Conservation (phyloP, 805 yeast genomes). For the Hanseniaspora clermontiae region DNA sequence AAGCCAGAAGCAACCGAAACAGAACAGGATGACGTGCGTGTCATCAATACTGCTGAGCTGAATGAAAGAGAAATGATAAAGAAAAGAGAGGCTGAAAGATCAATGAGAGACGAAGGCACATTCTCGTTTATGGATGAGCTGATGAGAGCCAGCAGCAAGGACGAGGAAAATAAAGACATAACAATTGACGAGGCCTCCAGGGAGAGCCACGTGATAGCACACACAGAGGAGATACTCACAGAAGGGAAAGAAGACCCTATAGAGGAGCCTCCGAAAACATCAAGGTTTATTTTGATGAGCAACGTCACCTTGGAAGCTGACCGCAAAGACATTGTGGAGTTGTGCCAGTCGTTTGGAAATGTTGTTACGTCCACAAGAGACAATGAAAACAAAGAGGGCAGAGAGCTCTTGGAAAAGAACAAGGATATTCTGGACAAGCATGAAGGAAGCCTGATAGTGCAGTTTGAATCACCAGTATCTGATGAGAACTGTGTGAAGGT, state of each 20-base stretch:
- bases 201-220: not conserved
- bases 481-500: conserved; percentile 12
- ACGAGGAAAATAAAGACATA: conserved; percentile 12
- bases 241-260: not conserved
- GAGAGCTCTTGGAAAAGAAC: not conserved
- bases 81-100: conserved; percentile 12
- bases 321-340: conserved; percentile 7
- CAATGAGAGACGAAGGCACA: conserved; percentile 11
- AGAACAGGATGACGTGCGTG: not conserved
- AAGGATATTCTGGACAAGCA: not conserved
- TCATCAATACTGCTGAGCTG: conserved; percentile 1
- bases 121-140: conserved; percentile 11
- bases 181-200: conserved; percentile 10
- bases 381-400: not conserved
- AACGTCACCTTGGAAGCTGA: conserved; percentile 10
- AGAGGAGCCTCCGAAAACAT: conserved; percentile 14
- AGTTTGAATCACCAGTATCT: conserved; percentile 1
- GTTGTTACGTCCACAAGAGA: conserved; percentile 8
- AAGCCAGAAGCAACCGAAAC: not conserved
- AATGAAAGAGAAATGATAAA: conserved; percentile 11
- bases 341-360: conserved; percentile 11
- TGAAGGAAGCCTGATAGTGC: conserved; percentile 1
- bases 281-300: conserved; percentile 5
- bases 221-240: not conserved
- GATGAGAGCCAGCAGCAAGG: not conserved